Conservation (phyloP, 306 rosid species). For the Quercus suber region DNA sequence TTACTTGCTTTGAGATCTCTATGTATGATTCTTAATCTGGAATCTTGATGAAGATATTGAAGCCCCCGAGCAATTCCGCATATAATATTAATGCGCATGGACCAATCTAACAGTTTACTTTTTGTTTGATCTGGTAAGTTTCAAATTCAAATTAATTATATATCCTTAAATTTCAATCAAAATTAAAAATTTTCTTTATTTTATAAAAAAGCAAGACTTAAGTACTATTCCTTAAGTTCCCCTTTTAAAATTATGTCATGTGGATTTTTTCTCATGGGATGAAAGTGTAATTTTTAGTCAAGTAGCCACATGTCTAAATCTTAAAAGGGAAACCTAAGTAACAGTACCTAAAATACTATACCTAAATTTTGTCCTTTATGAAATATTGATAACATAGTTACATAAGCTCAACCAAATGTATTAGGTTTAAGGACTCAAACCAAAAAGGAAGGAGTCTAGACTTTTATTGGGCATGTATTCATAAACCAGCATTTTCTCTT, state of each 20-base stretch:
- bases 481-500: slow-evolving; percentile 50
- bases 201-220: too few relatives aligned
- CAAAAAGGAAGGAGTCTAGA: slow-evolving; percentile 63
- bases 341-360: too few relatives aligned
- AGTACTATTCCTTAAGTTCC: too few relatives aligned
- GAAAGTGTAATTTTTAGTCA: too few relatives aligned
- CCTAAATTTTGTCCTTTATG: too few relatives aligned
- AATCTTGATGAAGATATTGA: slow-evolving; percentile 59
- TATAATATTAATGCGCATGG: slow-evolving; percentile 44
- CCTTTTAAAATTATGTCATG: too few relatives aligned
- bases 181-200: neutral
- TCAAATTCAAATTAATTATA: slow-evolving; percentile 1
- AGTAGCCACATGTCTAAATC: too few relatives aligned
- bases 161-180: neutral
- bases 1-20: slow-evolving; percentile 61
- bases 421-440: slow-evolving; percentile 21
- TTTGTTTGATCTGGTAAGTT: slow-evolving; percentile 23
- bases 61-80: slow-evolving; percentile 48
- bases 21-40: slow-evolving; percentile 50
- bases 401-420: neutral
- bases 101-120: slow-evolving; percentile 30
- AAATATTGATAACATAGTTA: neutral
- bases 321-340: too few relatives aligned
- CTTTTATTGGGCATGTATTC: slow-evolving; percentile 68
- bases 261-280: too few relatives aligned